phyloP scores from a whole-genome alignment of 306 rosid species.

The Ammopiptanthus mongolicus region DNA sequence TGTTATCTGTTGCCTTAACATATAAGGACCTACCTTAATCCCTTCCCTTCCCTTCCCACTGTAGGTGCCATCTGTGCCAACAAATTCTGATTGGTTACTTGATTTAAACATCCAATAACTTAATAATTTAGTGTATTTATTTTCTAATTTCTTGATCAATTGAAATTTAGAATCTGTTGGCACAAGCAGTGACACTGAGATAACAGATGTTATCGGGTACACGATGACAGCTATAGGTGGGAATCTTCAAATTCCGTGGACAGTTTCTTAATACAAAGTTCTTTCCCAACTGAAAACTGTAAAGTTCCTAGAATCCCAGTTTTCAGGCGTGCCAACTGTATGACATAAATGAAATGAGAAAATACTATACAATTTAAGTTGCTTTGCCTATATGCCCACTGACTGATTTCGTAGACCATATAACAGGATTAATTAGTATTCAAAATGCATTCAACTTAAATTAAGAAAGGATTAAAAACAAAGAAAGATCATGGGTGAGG shows the following conservation, averaged over 20 bases:
- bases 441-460: not conserved
- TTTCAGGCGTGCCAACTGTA: constrained; percentile 20
- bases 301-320: not conserved
- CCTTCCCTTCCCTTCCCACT: not conserved
- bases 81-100: too few relatives aligned
- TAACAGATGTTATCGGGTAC: not conserved
- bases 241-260: constrained; percentile 17
- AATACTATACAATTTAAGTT: not conserved
- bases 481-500: not conserved
- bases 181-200: too few relatives aligned
- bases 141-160: too few relatives aligned
- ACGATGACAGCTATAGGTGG: constrained; percentile 20
- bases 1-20: constrained; percentile 44
- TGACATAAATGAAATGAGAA: constrained; percentile 9
- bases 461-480: not conserved
- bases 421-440: not conserved
- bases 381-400: not conserved
- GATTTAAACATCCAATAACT: too few relatives aligned
- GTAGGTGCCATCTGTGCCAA: too few relatives aligned
- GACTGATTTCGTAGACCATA: not conserved
- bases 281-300: not conserved
- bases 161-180: too few relatives aligned
- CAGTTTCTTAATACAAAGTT: not conserved
- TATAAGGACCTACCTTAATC: constrained; percentile 43
- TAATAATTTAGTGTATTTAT: too few relatives aligned